Conservation (phyloP, 2,329 filamentous ascomycete genomes). For the Botrytis sinoallii region DNA sequence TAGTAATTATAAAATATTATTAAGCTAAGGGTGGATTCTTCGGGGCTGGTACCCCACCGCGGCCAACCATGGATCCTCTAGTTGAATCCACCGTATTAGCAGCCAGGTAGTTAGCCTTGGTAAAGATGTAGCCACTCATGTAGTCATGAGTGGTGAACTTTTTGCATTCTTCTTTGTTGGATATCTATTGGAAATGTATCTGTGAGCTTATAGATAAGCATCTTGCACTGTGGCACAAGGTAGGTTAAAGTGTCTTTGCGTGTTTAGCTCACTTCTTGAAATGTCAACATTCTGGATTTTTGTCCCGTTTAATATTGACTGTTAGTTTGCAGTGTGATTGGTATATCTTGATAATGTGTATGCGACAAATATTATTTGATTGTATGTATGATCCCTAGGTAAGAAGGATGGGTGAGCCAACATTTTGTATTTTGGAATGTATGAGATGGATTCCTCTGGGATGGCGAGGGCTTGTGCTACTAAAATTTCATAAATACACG, state of each 20-base stretch:
- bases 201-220: background rate
- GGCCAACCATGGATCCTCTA: background rate
- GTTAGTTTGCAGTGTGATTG: background rate
- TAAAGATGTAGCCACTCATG: background rate
- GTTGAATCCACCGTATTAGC: background rate
- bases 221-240: background rate
- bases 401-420: background rate
- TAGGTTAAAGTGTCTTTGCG: background rate
- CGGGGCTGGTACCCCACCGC: background rate
- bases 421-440: background rate
- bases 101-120: background rate
- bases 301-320: background rate
- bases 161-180: background rate
- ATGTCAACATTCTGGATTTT: background rate
- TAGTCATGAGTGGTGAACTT: background rate
- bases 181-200: too few species aligned
- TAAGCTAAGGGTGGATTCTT: background rate
- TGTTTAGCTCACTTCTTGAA: background rate
- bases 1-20: too few species aligned
- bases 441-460: background rate
- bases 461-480: background rate
- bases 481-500: background rate
- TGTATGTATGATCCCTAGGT: background rate
- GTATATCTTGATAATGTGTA: background rate
- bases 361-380: background rate